phyloP scores from a whole-genome alignment of 2,329 filamentous ascomycete genomes.

The Beauveria sp. region DNA sequence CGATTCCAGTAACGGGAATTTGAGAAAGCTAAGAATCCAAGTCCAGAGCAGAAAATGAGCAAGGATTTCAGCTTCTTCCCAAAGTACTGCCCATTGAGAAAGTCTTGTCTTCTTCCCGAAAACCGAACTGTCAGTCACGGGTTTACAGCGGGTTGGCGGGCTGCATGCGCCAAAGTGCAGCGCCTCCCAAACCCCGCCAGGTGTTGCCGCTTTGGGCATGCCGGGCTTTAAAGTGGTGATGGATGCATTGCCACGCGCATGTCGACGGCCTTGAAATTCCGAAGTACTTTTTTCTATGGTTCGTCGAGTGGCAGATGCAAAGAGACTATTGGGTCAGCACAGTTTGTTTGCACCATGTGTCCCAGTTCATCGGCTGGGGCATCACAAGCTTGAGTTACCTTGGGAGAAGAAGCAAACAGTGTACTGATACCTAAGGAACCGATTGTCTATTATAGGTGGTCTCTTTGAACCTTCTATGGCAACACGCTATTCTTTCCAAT shows the following conservation, averaged over 20 bases:
- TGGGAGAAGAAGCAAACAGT: neutral
- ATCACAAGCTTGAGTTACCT: neutral
- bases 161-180: neutral
- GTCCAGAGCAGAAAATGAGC: no score
- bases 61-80: no score
- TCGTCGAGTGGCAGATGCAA: no score
- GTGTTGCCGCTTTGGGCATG: slow-evolving; percentile 11
- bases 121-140: neutral
- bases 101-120: no score
- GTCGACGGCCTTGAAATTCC: neutral
- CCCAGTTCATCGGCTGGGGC: neutral
- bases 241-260: neutral
- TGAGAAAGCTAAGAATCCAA: no score
- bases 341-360: neutral
- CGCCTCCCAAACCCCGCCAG: neutral
- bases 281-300: no score
- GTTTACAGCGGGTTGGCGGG: neutral
- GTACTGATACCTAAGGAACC: no score
- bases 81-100: no score
- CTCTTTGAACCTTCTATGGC: neutral
- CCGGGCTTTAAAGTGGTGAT: slow-evolving; percentile 3
- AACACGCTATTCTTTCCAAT: neutral
- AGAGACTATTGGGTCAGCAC: no score
- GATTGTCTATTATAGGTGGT: neutral
- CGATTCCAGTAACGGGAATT: no score